Evolutionary conservation across 495 filamentous ascomycete genomes (phyloP).

Genomic region (Amphirosellinia nigrospora): DNA sequence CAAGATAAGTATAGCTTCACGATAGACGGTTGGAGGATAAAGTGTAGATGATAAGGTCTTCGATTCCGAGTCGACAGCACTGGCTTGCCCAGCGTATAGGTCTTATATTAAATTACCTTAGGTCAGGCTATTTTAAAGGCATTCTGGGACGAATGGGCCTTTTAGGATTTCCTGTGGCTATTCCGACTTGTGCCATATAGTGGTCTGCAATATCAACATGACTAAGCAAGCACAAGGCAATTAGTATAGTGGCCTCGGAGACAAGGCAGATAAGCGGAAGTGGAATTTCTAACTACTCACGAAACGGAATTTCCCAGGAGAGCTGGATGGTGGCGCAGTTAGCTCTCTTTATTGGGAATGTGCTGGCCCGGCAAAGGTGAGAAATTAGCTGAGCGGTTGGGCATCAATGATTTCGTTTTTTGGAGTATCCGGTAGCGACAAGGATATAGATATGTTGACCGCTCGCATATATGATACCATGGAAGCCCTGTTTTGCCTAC

Average conservation of each 20-base stretch:
- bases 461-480: conserved; percentile 3
- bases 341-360: neutral
- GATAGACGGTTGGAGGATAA: neutral
- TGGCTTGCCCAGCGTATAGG: neutral
- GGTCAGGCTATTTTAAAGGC: neutral
- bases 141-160: neutral
- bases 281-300: conserved; percentile 10
- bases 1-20: neutral
- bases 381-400: conserved; percentile 4
- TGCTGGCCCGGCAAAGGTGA: conserved; percentile 5
- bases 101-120: neutral
- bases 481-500: neutral
- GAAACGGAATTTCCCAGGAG: neutral
- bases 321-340: conserved; percentile 13
- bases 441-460: conserved; percentile 6
- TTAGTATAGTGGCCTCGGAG: neutral
- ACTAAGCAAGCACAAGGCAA: neutral
- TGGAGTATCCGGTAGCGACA: neutral
- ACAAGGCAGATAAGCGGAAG: conserved; percentile 1
- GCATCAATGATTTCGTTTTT: neutral
- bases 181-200: neutral
- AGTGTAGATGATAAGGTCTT: neutral
- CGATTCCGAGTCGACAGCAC: neutral
- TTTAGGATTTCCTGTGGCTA: neutral
- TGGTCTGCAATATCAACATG: neutral